A percentile compares a stretch with the other conserved stretches of the same genome.
Evolutionary conservation across 2,329 filamentous ascomycete genomes (phyloP).

Genomic region (Ascochyta lentis): DNA sequence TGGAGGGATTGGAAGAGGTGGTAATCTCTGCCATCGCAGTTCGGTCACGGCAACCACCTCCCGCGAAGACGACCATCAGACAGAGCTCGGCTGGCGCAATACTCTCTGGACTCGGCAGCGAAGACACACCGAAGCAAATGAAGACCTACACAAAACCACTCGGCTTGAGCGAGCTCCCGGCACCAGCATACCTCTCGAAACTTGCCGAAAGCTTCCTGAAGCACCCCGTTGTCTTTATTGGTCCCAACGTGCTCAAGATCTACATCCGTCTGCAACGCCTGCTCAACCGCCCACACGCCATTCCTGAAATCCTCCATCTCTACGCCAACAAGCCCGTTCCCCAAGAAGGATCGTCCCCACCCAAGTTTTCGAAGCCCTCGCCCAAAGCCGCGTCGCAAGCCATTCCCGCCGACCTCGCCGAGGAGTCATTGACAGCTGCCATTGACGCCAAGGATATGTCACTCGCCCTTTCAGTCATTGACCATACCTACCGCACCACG

Average conservation of each 20-base stretch:
- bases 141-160: slow-evolving; percentile 19
- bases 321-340: slow-evolving; percentile 85
- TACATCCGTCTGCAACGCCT: slow-evolving; percentile 81
- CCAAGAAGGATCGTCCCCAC: slow-evolving; percentile 61
- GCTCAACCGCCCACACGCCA: slow-evolving; percentile 74
- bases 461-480: slow-evolving; percentile 77
- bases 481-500: slow-evolving; percentile 70
- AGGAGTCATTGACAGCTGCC: slow-evolving; percentile 77
- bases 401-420: slow-evolving; percentile 73
- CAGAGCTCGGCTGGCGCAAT: slow-evolving; percentile 46
- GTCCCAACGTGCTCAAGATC: slow-evolving; percentile 70
- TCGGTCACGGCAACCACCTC: slow-evolving; percentile 33
- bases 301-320: slow-evolving; percentile 80
- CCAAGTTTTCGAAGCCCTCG: slow-evolving; percentile 57
- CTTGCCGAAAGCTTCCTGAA: slow-evolving; percentile 73
- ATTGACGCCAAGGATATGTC: slow-evolving; percentile 80
- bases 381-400: slow-evolving; percentile 74
- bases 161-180: slow-evolving; percentile 34
- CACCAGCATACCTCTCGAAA: slow-evolving; percentile 54
- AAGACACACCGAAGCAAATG: slow-evolving; percentile 19
- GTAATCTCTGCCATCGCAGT: slow-evolving; percentile 39
- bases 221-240: slow-evolving; percentile 81
- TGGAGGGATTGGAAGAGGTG: slow-evolving; percentile 33
- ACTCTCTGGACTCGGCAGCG: slow-evolving; percentile 37
- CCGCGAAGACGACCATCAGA: slow-evolving; percentile 29